Conservation (phyloP, 208 protist species). For the Strigomonas culicis region DNA sequence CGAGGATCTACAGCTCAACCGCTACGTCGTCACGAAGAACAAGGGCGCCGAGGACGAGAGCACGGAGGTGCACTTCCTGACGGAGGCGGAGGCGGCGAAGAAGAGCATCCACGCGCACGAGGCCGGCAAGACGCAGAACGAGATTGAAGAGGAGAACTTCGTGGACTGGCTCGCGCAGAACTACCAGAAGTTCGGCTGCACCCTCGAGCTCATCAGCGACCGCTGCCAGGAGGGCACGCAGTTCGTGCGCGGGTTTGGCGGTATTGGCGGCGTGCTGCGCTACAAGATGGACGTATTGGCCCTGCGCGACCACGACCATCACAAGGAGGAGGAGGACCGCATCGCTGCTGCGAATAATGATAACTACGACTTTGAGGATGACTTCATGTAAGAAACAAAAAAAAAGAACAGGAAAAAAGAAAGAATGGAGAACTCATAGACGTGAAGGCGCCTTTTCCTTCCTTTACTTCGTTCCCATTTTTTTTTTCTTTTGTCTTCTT, state of each 20-base stretch:
- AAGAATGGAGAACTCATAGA: constrained; percentile 5
- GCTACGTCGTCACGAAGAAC: constrained; percentile 87
- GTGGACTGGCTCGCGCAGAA: constrained; percentile 99
- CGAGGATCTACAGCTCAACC: constrained; percentile 95
- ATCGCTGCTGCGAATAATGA: constrained; percentile 59
- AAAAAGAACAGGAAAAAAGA: constrained; percentile 1
- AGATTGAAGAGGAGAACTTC: constrained; percentile 91
- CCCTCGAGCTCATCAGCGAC: constrained; percentile 93
- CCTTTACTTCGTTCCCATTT: constrained; percentile 12
- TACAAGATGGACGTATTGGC: constrained; percentile 91
- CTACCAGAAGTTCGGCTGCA: constrained; percentile 98
- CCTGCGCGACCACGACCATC: constrained; percentile 85
- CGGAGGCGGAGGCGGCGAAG: constrained; percentile 57
- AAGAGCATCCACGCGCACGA: constrained; percentile 83
- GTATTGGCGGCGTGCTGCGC: constrained; percentile 93
- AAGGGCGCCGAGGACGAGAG: constrained; percentile 78
- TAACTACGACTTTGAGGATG: constrained; percentile 91
- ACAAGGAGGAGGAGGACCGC: constrained; percentile 59
- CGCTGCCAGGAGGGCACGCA: constrained; percentile 97
- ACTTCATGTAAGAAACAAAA: constrained; percentile 72
- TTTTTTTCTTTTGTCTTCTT: constrained; percentile 15
- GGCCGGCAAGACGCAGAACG: constrained; percentile 81
- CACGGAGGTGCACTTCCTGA: constrained; percentile 62
- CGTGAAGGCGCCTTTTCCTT: too few relatives aligned
- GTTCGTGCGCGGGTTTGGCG: constrained; percentile 98